Evolutionary conservation across 1,284 basidiomycete species (phyloP), one percentile per base, ranked within the genome.

Genomic region (Fomitiporia mediterranea): DNA sequence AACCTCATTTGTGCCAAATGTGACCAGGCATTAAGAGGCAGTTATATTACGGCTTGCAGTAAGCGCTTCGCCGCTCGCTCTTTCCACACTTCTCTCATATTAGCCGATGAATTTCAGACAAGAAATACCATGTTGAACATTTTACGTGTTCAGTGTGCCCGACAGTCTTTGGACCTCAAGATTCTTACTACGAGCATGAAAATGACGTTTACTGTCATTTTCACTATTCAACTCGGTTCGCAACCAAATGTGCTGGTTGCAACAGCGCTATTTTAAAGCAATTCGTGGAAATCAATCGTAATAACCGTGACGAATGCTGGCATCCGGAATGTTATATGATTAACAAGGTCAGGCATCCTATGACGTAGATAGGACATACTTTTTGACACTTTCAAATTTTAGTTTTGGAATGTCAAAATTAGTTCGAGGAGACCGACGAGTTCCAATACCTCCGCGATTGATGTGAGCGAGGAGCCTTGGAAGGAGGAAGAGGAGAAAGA

Each of bases 321-420:
- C 96, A 99, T 80, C 96, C 96, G 50, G 96, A 99, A 73, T 99
- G 96, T 72, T 98, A 99, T 72, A 98, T 99, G 95, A 98, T 99
- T 66, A 96, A 98, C 74, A 98, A 97, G 80, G 92, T 93, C 58
- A 55, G 77, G 64, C 13, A 51, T n/a, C n/a, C n/a, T n/a, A n/a
- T n/a, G n/a, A n/a, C n/a, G n/a, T n/a, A n/a, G n/a, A n/a, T n/a
- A n/a, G n/a, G n/a, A n/a, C n/a, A n/a, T n/a, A 11, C 25, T 19
- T 47, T 40, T 35, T 58, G 27, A 46, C 19, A 51, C 34, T 21
- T 43, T 21, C 21, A 47, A 62, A 55, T 27, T 53, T 15, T 69
- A 95, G 91, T 98, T 99, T 70, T 99, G 96, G 96, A 98, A 98
- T 70, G 95, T 98, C 71, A 97, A 98, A 72, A 87, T 99, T 4